A percentile compares a stretch with the other conserved stretches of the same genome.
phyloP scores from a whole-genome alignment of 2,329 filamentous ascomycete species.

The Penicillium sp. region DNA sequence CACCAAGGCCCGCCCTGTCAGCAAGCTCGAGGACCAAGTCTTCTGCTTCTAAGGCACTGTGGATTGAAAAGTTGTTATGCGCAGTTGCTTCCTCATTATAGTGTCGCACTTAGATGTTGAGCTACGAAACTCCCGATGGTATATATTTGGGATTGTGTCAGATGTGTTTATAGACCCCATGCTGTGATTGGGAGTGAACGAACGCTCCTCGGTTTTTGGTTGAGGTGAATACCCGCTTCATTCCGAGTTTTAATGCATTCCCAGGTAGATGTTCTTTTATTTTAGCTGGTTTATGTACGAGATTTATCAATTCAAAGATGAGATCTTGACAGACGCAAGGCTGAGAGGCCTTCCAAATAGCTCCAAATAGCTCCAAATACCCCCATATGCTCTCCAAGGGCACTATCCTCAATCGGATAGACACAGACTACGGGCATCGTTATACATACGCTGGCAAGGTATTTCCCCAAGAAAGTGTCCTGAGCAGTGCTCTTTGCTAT shows the following conservation, averaged over 20 bases:
- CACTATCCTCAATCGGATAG: no score
- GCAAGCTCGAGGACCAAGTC: conserved; percentile 97
- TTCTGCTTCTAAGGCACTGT: conserved; percentile 76
- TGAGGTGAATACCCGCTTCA: background rate
- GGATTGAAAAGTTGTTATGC: background rate
- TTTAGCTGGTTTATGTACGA: no score
- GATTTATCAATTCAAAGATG: no score
- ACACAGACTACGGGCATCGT: no score
- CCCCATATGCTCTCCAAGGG: no score
- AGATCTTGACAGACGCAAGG: no score
- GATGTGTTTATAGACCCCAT: conserved; percentile 2
- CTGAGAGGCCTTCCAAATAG: no score
- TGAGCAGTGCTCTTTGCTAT: no score
- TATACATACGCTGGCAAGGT: no score
- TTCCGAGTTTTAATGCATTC: background rate
- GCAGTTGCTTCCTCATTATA: background rate
- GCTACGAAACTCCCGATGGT: background rate
- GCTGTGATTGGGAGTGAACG: background rate
- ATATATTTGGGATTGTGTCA: background rate
- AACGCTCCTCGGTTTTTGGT: no score
- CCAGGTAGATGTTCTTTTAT: background rate
- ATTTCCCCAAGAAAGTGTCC: no score
- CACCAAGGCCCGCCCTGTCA: conserved; percentile 89
- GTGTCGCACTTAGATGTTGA: background rate
- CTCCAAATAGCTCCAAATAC: no score